Base-by-base conservation (phyloP, 2,329 filamentous ascomycete species). In the Trichoderma atroviride region DNA sequence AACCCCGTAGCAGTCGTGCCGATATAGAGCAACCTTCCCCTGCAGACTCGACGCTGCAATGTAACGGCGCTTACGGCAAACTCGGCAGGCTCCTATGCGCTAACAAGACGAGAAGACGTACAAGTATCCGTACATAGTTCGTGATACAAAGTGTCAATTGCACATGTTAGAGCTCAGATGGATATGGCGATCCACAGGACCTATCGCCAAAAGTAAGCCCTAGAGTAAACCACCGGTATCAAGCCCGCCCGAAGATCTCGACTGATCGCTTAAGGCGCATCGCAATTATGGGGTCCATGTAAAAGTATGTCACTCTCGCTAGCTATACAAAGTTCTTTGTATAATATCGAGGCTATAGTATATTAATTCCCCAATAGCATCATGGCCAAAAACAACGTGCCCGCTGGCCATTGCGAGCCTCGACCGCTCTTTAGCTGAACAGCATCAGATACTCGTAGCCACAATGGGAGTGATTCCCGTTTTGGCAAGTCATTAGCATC, bases 181-280 rank as follows among this genome's bases (percentile, higher is more conserved):
- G 22, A 35, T 31, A 22, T 27, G 24, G 33, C 24, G 62, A 37
- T 37, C 52, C 62, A 57, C 37, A 43, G 33, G 62, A 24, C 4
- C 3, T 19, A 11, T 43, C 37, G n/a, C n/a, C 35, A 43, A 57
- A 22, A 27, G 62, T 65, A 65, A 65, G 62, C 62, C 62, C 62
- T 65, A 65, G 62, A 24, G 62, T n/a, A 53, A n/a, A 35, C 43
- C 55, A 37, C 62, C 24, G 19, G 33, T 13, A 43, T 65, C 33
- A 43, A 65, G 22, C 3, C 52, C 24, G 27, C 24, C n/a, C 16
- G 27, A 19, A 31, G 52, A 55, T 55, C 52, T 55, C 31, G 11
- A 27, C 29, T 19, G 27, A 31, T 31, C 27, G 52, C 27, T 27
- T 27, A n/a, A 31, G 52, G 22, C 52, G 22, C 52, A 27, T 55